Evolutionary conservation across 108 stramenopile genomes (phyloP).

Genomic region (Mayamaea pseudoterrestris): DNA sequence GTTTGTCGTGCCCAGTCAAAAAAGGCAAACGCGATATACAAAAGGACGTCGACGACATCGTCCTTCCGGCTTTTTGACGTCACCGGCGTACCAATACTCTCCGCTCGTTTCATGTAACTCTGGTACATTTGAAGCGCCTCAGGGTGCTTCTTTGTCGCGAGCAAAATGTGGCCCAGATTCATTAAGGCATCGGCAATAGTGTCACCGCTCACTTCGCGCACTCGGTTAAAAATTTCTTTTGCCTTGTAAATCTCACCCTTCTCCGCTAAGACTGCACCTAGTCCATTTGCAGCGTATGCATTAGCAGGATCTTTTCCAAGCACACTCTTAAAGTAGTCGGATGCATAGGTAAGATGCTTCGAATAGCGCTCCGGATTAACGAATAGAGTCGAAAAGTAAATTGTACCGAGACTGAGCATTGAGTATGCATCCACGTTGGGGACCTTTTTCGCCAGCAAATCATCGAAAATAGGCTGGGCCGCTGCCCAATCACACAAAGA

Average conservation of each 20-base stretch:
- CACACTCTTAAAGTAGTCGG: conserved; percentile 64
- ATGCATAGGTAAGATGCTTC: conserved; percentile 68
- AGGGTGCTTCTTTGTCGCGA: conserved; percentile 78
- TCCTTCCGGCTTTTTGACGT: conserved; percentile 69
- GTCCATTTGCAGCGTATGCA: conserved; percentile 80
- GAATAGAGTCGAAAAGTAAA: conserved; percentile 77
- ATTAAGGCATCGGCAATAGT: conserved; percentile 65
- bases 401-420: conserved; percentile 72
- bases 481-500: conserved; percentile 75
- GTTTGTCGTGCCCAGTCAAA: conserved; percentile 86
- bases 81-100: conserved; percentile 46
- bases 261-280: conserved; percentile 80
- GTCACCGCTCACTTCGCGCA: conserved; percentile 76
- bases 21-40: conserved; percentile 79
- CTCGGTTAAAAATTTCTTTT: conserved; percentile 78
- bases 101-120: conserved; percentile 70
- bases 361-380: conserved; percentile 43
- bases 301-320: conserved; percentile 74
- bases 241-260: conserved; percentile 78
- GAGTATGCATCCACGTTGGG: conserved; percentile 77
- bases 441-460: conserved; percentile 60
- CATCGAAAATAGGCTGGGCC: conserved; percentile 75
- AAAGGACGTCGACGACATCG: conserved; percentile 63
- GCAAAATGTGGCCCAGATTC: conserved; percentile 78
- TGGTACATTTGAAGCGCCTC: conserved; percentile 84